Evolutionary conservation across 2,329 filamentous ascomycete species (phyloP).

Genomic region (Colletotrichum spaethianum): DNA sequence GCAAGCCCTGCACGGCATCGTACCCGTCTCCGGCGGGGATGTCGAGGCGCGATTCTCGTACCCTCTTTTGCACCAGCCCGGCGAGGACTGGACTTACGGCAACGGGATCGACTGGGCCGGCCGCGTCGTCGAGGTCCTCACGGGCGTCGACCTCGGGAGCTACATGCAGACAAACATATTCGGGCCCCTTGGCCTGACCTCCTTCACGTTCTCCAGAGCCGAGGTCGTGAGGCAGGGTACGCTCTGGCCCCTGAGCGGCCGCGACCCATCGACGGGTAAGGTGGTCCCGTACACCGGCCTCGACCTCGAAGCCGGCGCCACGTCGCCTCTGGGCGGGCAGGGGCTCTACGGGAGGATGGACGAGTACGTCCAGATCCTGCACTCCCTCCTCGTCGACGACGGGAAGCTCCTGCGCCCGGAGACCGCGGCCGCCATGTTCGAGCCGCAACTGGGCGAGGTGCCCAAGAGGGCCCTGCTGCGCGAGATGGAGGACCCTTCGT

Average conservation of each 20-base stretch:
- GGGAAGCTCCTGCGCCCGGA: conserved; percentile 59
- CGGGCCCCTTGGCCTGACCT: conserved; percentile 57
- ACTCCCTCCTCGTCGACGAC: conserved; percentile 60
- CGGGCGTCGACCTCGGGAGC: conserved; percentile 43
- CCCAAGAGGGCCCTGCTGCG: conserved; percentile 43
- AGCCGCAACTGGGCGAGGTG: conserved; percentile 55
- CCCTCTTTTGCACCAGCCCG: conserved; percentile 50
- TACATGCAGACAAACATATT: conserved; percentile 57
- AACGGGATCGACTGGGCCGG: conserved; percentile 50
- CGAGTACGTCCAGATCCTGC: conserved; percentile 61
- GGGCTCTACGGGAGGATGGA: conserved; percentile 52
- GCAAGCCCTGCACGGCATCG: neutral
- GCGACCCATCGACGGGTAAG: conserved; percentile 32
- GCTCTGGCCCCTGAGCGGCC: conserved; percentile 37
- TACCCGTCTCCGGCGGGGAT: conserved; percentile 36
- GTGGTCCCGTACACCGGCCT: conserved; percentile 25
- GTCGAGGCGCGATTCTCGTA: conserved; percentile 54
- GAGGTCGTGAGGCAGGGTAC: neutral
- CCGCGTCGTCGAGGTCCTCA: conserved; percentile 44
- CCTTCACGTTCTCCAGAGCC: conserved; percentile 21
- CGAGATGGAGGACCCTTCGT: conserved; percentile 45
- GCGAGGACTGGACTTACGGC: conserved; percentile 49
- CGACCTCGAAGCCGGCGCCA: conserved; percentile 34
- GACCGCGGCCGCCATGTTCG: conserved; percentile 61
- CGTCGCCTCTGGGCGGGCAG: conserved; percentile 50